Conservation (phyloP, 2,329 filamentous ascomycete genomes). For the Domatiomyces globalis region DNA sequence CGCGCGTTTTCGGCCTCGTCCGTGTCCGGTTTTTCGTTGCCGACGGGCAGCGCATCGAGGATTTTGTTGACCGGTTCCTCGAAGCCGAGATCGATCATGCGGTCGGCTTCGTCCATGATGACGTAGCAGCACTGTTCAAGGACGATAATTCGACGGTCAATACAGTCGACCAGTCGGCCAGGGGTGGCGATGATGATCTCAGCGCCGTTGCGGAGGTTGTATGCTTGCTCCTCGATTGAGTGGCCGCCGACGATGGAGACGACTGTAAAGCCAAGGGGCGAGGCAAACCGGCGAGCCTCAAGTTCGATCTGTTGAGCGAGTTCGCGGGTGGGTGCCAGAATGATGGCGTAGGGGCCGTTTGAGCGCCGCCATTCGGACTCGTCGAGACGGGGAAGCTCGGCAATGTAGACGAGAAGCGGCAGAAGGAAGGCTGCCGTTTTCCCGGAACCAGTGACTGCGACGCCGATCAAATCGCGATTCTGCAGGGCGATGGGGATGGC, state of each 20-base stretch:
- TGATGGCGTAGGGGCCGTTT: constrained; percentile 93
- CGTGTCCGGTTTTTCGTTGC: constrained; percentile 87
- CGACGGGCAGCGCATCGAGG: constrained; percentile 78
- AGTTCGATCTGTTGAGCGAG: constrained; percentile 93
- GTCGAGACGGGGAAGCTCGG: constrained; percentile 69
- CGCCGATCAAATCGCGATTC: constrained; percentile 89
- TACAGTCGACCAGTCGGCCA: constrained; percentile 90
- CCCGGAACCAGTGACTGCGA: constrained; percentile 93
- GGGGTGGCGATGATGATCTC: constrained; percentile 99
- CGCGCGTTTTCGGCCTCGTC: constrained; percentile 77
- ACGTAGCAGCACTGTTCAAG: constrained; percentile 95
- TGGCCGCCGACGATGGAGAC: constrained; percentile 98
- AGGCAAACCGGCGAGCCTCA: constrained; percentile 85
- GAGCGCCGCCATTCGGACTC: constrained; percentile 74
- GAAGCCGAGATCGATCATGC: constrained; percentile 97
- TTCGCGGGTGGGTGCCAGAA: constrained; percentile 91
- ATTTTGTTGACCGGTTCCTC: constrained; percentile 98
- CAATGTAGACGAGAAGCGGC: constrained; percentile 86
- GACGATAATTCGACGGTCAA: constrained; percentile 81
- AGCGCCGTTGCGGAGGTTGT: constrained; percentile 75
- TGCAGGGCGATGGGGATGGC: constrained; percentile 91
- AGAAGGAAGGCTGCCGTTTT: constrained; percentile 94
- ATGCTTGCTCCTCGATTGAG: constrained; percentile 83
- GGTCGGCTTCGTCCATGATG: constrained; percentile 98
- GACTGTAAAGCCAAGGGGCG: constrained; percentile 78